These are phyloP conservation scores for Termitomyces sp. DNA, from an alignment of 1,284 basidiomycete species.

Conservation along the genomic window DNA sequence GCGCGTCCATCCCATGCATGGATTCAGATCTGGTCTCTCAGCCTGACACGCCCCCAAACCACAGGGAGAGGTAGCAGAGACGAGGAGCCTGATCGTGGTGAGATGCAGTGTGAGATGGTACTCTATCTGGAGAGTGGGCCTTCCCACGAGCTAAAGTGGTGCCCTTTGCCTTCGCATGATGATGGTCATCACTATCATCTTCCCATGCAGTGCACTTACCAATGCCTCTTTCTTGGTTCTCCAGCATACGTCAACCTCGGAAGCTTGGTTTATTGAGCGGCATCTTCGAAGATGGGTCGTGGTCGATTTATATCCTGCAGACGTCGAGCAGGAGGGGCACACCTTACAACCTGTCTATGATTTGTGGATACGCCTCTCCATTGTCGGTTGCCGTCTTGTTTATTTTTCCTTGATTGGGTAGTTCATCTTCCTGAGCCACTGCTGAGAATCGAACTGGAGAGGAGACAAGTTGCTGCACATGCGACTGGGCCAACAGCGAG, in stretches of 20 bases:
- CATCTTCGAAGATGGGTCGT: conserved; percentile 78
- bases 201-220: neutral
- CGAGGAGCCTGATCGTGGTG: conserved; percentile 28
- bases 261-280: conserved; percentile 82
- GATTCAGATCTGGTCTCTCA: conserved; percentile 67
- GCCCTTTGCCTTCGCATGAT: conserved; percentile 79
- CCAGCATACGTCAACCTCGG: conserved; percentile 29
- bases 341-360: conserved; percentile 35
- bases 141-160: conserved; percentile 81
- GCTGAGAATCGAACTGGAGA: conserved; percentile 62
- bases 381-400: neutral
- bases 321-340: conserved; percentile 31
- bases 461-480: conserved; percentile 65
- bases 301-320: conserved; percentile 72
- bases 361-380: conserved; percentile 21
- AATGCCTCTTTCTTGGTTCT: conserved; percentile 16
- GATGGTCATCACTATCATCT: conserved; percentile 6
- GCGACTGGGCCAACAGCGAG: conserved; percentile 87
- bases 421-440: conserved; percentile 61
- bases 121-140: conserved; percentile 74
- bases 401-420: conserved; percentile 22
- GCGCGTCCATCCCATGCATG: conserved; percentile 51
- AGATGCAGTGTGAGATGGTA: conserved; percentile 67
- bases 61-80: neutral
- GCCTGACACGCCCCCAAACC: conserved; percentile 23